Conservation (phyloP, 306 rosid species). For the Cucurbita moschata region DNA sequence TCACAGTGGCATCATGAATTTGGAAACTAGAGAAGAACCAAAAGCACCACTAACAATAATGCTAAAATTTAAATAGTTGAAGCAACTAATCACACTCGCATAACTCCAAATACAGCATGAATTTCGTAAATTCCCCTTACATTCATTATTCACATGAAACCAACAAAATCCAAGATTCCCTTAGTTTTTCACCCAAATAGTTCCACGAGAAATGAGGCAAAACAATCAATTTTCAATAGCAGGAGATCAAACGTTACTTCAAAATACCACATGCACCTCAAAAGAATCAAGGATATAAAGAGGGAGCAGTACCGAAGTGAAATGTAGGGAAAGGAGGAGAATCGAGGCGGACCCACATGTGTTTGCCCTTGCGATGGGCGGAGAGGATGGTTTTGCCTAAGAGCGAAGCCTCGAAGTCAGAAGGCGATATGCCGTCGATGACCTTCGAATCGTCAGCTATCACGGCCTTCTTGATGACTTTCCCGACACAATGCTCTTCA, state of each 20-base stretch:
- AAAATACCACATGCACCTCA: background rate
- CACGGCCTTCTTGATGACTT: slow-evolving; percentile 43
- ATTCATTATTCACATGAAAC: background rate
- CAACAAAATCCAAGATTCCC: background rate
- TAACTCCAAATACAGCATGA: background rate
- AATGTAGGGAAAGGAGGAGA: slow-evolving; percentile 91
- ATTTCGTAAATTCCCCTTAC: background rate
- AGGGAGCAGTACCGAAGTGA: slow-evolving; percentile 49
- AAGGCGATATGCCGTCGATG: slow-evolving; percentile 53
- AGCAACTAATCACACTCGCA: background rate
- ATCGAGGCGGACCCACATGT: slow-evolving; percentile 78
- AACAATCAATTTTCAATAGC: background rate
- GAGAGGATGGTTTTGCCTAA: slow-evolving; percentile 57
- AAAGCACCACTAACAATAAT: background rate
- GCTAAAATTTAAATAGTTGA: background rate
- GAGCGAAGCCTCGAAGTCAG: slow-evolving; percentile 64
- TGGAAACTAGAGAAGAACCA: background rate
- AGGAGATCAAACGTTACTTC: background rate
- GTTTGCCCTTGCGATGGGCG: slow-evolving; percentile 84
- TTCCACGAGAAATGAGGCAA: background rate
- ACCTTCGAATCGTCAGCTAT: slow-evolving; percentile 77
- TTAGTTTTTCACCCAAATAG: background rate
- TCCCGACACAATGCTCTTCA: slow-evolving; percentile 62
- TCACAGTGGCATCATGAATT: background rate
- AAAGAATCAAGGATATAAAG: background rate